Evolutionary conservation across 768 basidiomycete species (phyloP).

Genomic region (Boletus rex-veris): DNA sequence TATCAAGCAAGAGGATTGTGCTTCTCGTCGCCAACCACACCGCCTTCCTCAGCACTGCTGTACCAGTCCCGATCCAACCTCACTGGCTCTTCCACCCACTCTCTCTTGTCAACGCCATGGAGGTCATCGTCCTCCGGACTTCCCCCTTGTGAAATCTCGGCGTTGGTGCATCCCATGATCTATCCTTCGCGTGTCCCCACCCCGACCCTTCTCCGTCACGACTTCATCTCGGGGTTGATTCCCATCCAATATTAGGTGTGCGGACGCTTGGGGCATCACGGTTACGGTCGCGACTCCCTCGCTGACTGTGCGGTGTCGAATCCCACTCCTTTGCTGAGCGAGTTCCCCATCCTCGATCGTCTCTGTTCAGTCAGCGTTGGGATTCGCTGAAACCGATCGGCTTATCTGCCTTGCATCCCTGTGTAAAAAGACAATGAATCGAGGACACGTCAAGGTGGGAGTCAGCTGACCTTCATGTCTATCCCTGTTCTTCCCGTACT

Average conservation of each 20-base stretch:
- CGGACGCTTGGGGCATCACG: conserved; percentile 79
- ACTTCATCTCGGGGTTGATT: conserved; percentile 75
- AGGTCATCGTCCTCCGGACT: conserved; percentile 69
- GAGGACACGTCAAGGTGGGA: too few species aligned
- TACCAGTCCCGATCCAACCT: conserved; percentile 96
- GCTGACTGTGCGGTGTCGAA: conserved; percentile 59
- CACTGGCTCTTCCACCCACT: conserved; percentile 98
- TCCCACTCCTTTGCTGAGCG: conserved; percentile 47
- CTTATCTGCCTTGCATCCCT: conserved; percentile 52
- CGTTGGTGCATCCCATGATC: conserved; percentile 83
- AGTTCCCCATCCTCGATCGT: conserved; percentile 49
- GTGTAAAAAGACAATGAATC: conserved; percentile 25
- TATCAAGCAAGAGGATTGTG: conserved; percentile 92
- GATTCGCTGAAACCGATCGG: conserved; percentile 89
- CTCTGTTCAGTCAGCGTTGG: conserved; percentile 85
- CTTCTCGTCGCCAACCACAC: conserved; percentile 83
- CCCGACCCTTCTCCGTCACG: conserved; percentile 53
- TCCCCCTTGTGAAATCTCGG: conserved; percentile 61
- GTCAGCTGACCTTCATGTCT: too few species aligned
- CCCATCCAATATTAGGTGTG: conserved; percentile 91
- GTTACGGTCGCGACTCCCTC: conserved; percentile 34
- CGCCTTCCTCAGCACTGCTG: conserved; percentile 83
- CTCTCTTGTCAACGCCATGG: conserved; percentile 67
- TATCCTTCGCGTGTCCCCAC: conserved; percentile 55
- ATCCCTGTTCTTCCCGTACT: too few species aligned